A percentile compares a stretch with the other conserved stretches of the same genome.
phyloP scores from a whole-genome alignment of 108 stramenopile genomes.

The Stephanodiscus triporus region DNA sequence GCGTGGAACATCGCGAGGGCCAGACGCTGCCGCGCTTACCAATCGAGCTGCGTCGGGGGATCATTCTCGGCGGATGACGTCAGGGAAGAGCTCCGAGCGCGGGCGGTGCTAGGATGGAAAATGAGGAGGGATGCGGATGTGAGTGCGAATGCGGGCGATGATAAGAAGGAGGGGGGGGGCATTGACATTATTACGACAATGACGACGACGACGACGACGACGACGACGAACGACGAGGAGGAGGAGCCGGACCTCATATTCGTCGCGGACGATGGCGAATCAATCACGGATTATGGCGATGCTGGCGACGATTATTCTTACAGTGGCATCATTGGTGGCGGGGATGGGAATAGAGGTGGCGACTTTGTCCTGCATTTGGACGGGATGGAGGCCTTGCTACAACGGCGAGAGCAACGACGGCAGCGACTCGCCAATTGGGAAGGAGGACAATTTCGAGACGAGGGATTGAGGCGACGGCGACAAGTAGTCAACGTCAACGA shows the following conservation, averaged over 20 bases:
- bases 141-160: too few species aligned
- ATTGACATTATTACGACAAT: background rate
- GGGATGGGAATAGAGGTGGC: background rate
- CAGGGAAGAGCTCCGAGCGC: constrained; percentile 35
- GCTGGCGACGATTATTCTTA: background rate
- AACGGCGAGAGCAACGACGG: background rate
- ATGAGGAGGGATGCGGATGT: background rate
- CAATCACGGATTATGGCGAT: background rate
- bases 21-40: constrained; percentile 41
- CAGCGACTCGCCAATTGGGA: background rate
- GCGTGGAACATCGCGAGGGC: constrained; percentile 47
- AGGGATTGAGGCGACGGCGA: constrained; percentile 30
- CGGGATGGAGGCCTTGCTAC: constrained; percentile 19
- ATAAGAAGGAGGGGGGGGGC: background rate
- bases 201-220: constrained; percentile 1
- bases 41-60: constrained; percentile 26
- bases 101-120: constrained; percentile 29
- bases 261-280: background rate
- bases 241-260: constrained; percentile 4
- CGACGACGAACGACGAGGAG: background rate
- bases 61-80: constrained; percentile 38
- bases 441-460: constrained; percentile 1
- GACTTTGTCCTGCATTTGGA: constrained; percentile 42
- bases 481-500: constrained; percentile 13
- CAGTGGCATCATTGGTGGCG: background rate